phyloP scores from a whole-genome alignment of 768 basidiomycete species.

The Termitomyces sp. region DNA sequence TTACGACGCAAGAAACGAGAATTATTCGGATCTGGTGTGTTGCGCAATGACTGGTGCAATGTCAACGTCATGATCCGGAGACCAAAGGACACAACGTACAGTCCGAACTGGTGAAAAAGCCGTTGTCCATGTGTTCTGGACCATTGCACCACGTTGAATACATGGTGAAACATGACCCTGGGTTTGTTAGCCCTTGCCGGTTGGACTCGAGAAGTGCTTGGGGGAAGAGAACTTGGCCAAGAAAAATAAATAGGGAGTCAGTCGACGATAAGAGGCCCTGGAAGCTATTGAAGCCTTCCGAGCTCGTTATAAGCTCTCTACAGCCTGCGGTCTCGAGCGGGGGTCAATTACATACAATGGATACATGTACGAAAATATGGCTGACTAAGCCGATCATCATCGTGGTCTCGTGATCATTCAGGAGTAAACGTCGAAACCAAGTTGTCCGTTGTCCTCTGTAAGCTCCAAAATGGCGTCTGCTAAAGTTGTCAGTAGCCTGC shows the following conservation, averaged over 20 bases:
- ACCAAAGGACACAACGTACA: conserved; percentile 40
- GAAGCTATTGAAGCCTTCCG: background rate
- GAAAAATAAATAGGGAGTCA: conserved; percentile 10
- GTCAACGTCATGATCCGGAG: background rate
- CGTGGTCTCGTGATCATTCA: conserved; percentile 8
- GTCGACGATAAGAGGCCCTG: background rate
- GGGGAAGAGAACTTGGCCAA: background rate
- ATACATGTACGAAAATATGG: background rate
- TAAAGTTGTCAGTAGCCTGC: conserved; percentile 7
- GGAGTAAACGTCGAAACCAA: background rate
- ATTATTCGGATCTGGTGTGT: conserved; percentile 88
- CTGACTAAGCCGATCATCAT: conserved; percentile 11
- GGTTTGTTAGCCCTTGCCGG: background rate
- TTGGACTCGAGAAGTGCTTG: background rate
- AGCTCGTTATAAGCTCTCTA: conserved; percentile 1
- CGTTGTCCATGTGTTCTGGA: conserved; percentile 36
- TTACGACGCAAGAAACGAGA: conserved; percentile 81
- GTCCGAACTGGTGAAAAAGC: conserved; percentile 70
- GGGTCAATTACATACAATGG: conserved; percentile 1
- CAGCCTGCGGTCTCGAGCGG: background rate
- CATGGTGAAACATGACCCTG: conserved; percentile 17
- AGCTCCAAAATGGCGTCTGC: conserved; percentile 16
- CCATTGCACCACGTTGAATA: conserved; percentile 24
- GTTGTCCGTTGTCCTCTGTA: conserved; percentile 1
- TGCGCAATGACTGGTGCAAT: conserved; percentile 65